phyloP scores from a whole-genome alignment of 331 rosid genomes.

The Malus hybrid region DNA sequence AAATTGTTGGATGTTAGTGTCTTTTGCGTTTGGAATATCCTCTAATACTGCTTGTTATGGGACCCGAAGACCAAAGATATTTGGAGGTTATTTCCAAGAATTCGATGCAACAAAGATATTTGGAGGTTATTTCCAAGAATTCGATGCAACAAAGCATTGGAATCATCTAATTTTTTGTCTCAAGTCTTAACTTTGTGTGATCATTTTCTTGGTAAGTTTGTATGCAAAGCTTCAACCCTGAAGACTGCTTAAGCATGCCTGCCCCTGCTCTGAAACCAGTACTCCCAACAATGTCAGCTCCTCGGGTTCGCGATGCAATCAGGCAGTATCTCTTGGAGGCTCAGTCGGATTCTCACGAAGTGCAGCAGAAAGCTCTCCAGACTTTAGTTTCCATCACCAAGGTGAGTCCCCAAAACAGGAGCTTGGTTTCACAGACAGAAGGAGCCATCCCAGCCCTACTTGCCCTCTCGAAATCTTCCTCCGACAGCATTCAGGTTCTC shows the following conservation, averaged over 20 bases:
- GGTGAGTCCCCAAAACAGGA: slow-evolving; percentile 63
- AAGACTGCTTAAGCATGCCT: background rate
- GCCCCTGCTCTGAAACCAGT: background rate
- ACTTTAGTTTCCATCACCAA: slow-evolving; percentile 52
- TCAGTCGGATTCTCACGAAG: slow-evolving; percentile 32
- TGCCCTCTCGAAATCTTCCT: slow-evolving; percentile 44
- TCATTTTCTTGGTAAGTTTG: background rate
- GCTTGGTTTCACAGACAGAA: slow-evolving; percentile 39
- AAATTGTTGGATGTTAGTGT: background rate
- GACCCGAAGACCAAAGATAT: background rate
- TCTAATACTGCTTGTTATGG: background rate
- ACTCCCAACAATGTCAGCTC: slow-evolving; percentile 24
- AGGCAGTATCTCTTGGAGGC: slow-evolving; percentile 28
- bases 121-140: slow-evolving; percentile 7
- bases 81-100: slow-evolving; percentile 8
- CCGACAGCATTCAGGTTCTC: slow-evolving; percentile 38
- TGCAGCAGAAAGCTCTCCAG: slow-evolving; percentile 47
- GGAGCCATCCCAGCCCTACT: slow-evolving; percentile 44
- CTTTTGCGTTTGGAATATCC: background rate
- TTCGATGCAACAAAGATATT: background rate
- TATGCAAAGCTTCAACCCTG: background rate
- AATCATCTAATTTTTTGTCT: slow-evolving; percentile 22
- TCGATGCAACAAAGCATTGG: slow-evolving; percentile 22
- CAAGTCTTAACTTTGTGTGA: background rate
- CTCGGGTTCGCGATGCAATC: slow-evolving; percentile 26